phyloP scores from a whole-genome alignment of 177 flowering plant genomes.

The Vitis hybrid region DNA sequence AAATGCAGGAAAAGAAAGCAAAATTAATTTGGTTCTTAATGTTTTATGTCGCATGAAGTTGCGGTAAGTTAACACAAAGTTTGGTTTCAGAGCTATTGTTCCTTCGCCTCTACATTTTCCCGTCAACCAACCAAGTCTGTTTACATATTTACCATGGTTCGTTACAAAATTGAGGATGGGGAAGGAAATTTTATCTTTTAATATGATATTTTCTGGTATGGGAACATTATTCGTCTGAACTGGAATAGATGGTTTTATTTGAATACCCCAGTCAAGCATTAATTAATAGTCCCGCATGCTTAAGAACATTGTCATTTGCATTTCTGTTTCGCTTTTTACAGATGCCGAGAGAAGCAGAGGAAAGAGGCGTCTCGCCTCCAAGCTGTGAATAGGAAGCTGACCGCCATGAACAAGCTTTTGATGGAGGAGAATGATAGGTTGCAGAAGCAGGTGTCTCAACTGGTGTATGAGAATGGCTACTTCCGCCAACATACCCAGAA shows the following conservation, averaged over 20 bases:
- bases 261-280: neutral
- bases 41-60: neutral
- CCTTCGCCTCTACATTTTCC: too few species aligned
- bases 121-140: too few species aligned
- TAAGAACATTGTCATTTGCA: neutral
- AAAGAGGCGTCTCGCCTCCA: slow-evolving; percentile 93
- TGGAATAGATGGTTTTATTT: neutral
- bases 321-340: slow-evolving; percentile 21
- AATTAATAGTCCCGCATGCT: neutral
- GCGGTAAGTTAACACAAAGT: too few species aligned
- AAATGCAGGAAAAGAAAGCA: neutral
- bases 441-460: slow-evolving; percentile 96
- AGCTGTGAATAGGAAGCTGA: slow-evolving; percentile 87
- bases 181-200: too few species aligned
- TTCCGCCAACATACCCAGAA: slow-evolving; percentile 82
- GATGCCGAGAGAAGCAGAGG: slow-evolving; percentile 98
- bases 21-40: neutral
- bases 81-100: too few species aligned
- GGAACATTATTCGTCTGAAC: too few species aligned
- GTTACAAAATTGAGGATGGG: too few species aligned
- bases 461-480: slow-evolving; percentile 93
- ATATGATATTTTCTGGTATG: too few species aligned
- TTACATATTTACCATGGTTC: too few species aligned
- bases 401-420: slow-evolving; percentile 95
- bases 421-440: slow-evolving; percentile 99